Base-by-base conservation (phyloP, 495 filamentous ascomycete species). In the Talaromyces proteolyticus region DNA sequence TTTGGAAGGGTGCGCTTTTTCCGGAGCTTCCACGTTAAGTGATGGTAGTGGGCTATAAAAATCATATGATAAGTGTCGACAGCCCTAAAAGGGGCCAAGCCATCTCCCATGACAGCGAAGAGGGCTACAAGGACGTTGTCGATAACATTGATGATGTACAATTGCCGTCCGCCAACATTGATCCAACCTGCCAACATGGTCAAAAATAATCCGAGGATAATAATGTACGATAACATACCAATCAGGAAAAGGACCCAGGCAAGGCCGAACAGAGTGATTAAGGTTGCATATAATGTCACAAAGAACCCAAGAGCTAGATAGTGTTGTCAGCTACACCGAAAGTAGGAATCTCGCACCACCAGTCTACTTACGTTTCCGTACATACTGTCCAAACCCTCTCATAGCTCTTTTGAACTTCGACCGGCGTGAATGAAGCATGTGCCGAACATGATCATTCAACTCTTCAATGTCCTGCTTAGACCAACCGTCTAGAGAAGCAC, bases 211-310 rank as follows among this genome's bases (percentile, higher is more conserved):
- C n/a, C n/a, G n/a, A n/a, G n/a, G n/a, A n/a, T n/a, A n/a, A n/a
- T n/a, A 34, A 34, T 34, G 29, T 34, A 34, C 29, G 14, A 34
- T 29, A 34, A 10, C 23, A 4, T 63, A 72, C 72, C 87, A 56
- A 92, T 92, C 42, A 92, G 65, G 67, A 89, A 90, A 25, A 92
- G 75, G 0, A 92, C 87, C 88, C 88, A 92, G 1, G 84, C 86
- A 42, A 88, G 73, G 53, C 88, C 88, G 50, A 90, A 92, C 6
- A 88, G 70, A 0, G 87, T 92, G 52, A 92, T 88, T 11, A 90
- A 67, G 7, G 80, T 83, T n/a, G 85, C 87, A 56, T 92, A 92
- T 8, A 91, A 61, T 5, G 86, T 89, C 20, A 92, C 81, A 21
- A 88, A 69, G 53, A 89, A 84, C 5, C 88, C 88, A 23, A 92